A percentile compares a stretch with the other conserved stretches of the same genome.
Evolutionary conservation across 331 rosid genomes (phyloP).

Genomic region (Malus hybrid): DNA sequence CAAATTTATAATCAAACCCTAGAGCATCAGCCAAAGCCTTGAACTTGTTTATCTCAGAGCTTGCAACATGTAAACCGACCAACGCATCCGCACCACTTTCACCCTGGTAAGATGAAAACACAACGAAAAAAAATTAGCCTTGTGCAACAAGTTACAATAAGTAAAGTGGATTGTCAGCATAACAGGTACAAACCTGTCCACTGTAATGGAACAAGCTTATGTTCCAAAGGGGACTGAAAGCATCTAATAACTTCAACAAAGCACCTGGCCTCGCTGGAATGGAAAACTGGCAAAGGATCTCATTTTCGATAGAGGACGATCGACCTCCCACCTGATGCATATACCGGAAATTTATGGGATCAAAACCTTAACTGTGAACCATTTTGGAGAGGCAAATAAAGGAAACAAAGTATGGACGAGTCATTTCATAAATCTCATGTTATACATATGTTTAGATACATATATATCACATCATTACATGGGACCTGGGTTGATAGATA

Average conservation of each 20-base stretch:
- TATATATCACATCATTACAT: too few relatives aligned
- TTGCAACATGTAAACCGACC: constrained; percentile 65
- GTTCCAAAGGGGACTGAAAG: constrained; percentile 92
- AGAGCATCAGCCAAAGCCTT: constrained; percentile 37
- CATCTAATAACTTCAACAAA: constrained; percentile 66
- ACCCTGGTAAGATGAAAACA: constrained; percentile 37
- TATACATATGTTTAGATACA: too few relatives aligned
- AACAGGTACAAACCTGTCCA: constrained; percentile 32
- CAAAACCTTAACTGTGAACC: too few relatives aligned
- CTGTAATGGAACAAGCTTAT: constrained; percentile 84
- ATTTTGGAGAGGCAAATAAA: too few relatives aligned
- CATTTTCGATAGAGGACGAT: constrained; percentile 10
- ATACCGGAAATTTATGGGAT: too few relatives aligned
- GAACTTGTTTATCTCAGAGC: constrained; percentile 58
- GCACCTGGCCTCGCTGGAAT: constrained; percentile 92
- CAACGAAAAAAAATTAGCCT: not conserved
- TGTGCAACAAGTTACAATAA: not conserved
- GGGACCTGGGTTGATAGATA: too few relatives aligned
- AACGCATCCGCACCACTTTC: constrained; percentile 71
- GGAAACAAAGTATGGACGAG: too few relatives aligned
- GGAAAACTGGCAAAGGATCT: constrained; percentile 69
- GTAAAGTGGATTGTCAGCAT: too few relatives aligned
- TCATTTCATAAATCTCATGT: too few relatives aligned
- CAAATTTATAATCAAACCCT: constrained; percentile 41
- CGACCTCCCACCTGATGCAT: too few relatives aligned